Evolutionary conservation across 1,139 yeast species (phyloP).

Genomic region (Sugiyamaella xylanicola): DNA sequence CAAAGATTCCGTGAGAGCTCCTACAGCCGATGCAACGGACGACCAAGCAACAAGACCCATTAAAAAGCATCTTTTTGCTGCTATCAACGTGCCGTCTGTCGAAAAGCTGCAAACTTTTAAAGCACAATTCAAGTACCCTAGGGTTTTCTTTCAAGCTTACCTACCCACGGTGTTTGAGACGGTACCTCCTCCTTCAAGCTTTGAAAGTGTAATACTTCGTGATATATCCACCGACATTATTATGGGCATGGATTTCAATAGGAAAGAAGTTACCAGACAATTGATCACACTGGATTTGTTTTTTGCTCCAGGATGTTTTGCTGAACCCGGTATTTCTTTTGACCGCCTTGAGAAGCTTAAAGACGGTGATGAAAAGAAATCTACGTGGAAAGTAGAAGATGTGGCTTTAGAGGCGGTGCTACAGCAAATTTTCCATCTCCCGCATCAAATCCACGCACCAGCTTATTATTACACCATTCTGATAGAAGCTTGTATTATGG

Average conservation of each 20-base stretch:
- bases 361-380: slow-evolving; percentile 32
- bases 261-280: slow-evolving; percentile 84
- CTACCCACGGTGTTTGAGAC: slow-evolving; percentile 63
- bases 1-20: slow-evolving; percentile 13
- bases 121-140: slow-evolving; percentile 18
- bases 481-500: slow-evolving; percentile 82
- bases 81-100: slow-evolving; percentile 37
- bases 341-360: slow-evolving; percentile 61
- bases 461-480: slow-evolving; percentile 86
- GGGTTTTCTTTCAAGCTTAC: slow-evolving; percentile 58
- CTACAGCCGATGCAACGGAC: slow-evolving; percentile 3
- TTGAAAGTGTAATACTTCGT: slow-evolving; percentile 64
- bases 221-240: slow-evolving; percentile 77
- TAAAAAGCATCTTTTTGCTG: slow-evolving; percentile 47
- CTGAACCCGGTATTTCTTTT: slow-evolving; percentile 81
- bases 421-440: slow-evolving; percentile 75
- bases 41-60: slow-evolving; percentile 15
- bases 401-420: slow-evolving; percentile 81
- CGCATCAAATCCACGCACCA: slow-evolving; percentile 62
- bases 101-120: slow-evolving; percentile 4
- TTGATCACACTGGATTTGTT: slow-evolving; percentile 73
- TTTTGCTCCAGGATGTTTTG: slow-evolving; percentile 69
- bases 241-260: slow-evolving; percentile 81
- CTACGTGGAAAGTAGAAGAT: slow-evolving; percentile 91
- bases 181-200: slow-evolving; percentile 66